Base-by-base conservation (phyloP, 805 yeast species). In the Zygosaccharomyces bailii region DNA sequence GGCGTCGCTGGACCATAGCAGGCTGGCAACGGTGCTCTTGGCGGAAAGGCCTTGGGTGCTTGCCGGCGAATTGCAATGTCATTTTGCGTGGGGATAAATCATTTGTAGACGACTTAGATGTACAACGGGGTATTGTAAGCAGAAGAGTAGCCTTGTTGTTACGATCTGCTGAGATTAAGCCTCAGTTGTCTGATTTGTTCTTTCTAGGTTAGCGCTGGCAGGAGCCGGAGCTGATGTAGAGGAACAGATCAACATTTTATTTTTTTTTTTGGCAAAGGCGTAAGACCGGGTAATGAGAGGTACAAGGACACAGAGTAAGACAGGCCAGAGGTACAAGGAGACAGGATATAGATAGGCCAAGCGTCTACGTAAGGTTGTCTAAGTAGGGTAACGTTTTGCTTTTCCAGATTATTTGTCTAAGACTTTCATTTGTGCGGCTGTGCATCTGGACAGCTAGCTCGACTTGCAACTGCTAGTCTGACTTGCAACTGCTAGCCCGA, bases 91-190 rank as follows among this genome's bases (percentile, higher is more conserved):
- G 63, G 71, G 71, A 66, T 66, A 67, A 68, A 70, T 70, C 74
- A 69, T 67, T 66, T 64, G 73, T 70, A 68, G 56, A 67, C 71
- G 70, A 69, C 72, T 69, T 67, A 66, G 61, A 61, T 66, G 46
- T 44, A 44, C 48, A 34, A 44, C 43, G 48, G 43, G 48, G 48
- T 44, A 39, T 43, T 43, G 46, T 43, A 43, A 43, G 46, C 71
- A 70, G 74, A 67, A 69, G 75, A 71, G 75, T 70, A 70, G 75
- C 75, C 75, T 69, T 71, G 75, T 70, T 69, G 73, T 69, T 71
- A 69, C 75, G 74, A 71, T 70, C 74, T 70, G 71, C 73, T 69
- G 73, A 69, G 73, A 69, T 32, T 32, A 32, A 32, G 34, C 34
- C 34, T 32, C 34, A 32, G 69, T 66, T 66, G 70, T 62, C 68